Evolutionary conservation across 2,329 filamentous ascomycete species (phyloP), one percentile per base, ranked within the genome.

Genomic region (Endoconidiophora polonica): DNA sequence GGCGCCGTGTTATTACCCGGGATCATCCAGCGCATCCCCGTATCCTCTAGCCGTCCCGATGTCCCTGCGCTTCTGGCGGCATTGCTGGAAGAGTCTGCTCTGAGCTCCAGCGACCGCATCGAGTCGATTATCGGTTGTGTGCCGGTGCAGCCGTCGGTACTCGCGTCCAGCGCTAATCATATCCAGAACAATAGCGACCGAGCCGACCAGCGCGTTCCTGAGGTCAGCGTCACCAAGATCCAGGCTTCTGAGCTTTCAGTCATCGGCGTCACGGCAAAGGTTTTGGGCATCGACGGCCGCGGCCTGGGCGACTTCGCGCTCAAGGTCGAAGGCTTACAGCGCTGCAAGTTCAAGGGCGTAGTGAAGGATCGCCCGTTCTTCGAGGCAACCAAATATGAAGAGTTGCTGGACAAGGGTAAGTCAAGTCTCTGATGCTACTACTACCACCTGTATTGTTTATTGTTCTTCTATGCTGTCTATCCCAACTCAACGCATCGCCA

Each of bases 31-130:
- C 83, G 88, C 58, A 83, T 96, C 56, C 79, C 86, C 49, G 81
- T 95, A 48, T 78, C 81, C 39, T 80, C 73, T 37, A 73, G 81
- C 63, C 85, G 90, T 47, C 79, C 86, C 57, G 91, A 96, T 65
- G 82, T 96, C 57, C 82, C 86, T 48, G 84, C 90, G 46, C 76
- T 96, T 42, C 78, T 98, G 52, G 84, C 87, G 18, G 81, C 82
- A 57, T 77, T 94, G 54, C 90, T 94, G 65, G 83, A 83, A 59
- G 79, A 80, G 57, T 80, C 81, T 24, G 72, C 83, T 33, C 75
- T 77, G 39, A 81, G 81, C 56, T 75, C 78, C 24, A 74, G 73
- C 55, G 72, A 78, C 57, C 70, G 74, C 55, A 71, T 81, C 59
- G 75, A 79, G 57, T 70, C 71, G 56, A 78, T 94, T 57, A 80